Percentiles rank a stretch among this genome's conserved stretches.
These are phyloP conservation scores for Apophysomyces ossiformis DNA, from an alignment of 371 early-diverging fungal species.

Conservation along the genomic window DNA sequence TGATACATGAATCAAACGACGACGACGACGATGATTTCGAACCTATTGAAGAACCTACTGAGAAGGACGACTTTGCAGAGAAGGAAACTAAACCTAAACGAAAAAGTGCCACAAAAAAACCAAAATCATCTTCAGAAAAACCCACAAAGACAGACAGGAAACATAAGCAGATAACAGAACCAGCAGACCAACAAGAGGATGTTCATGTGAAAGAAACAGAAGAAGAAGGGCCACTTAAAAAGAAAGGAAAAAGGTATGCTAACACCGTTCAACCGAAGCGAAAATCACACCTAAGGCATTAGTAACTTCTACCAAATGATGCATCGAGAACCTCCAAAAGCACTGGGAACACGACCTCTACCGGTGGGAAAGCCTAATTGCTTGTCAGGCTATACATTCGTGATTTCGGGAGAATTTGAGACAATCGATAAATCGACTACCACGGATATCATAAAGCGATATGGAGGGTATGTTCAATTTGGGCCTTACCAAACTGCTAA, in stretches of 20 bases:
- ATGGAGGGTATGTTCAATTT: conserved; percentile 73
- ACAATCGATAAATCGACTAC: conserved; percentile 76
- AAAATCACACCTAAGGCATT: neutral
- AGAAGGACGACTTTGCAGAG: neutral
- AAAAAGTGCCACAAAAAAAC: neutral
- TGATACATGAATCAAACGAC: neutral
- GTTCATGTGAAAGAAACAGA: neutral
- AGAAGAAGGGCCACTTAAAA: conserved; percentile 13
- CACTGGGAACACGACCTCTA: conserved; percentile 76
- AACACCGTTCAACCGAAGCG: neutral
- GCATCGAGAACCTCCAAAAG: conserved; percentile 60
- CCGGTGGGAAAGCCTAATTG: conserved; percentile 85
- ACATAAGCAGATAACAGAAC: neutral
- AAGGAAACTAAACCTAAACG: conserved; percentile 4
- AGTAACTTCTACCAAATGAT: conserved; percentile 32
- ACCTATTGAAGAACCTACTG: conserved; percentile 15
- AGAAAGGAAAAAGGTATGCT: conserved; percentile 4
- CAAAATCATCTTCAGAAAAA: neutral
- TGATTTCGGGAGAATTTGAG: conserved; percentile 89
- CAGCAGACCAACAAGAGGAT: neutral
- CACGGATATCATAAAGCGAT: conserved; percentile 84
- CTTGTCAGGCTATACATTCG: conserved; percentile 85
- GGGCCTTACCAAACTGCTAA: neutral
- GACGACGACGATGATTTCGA: conserved; percentile 15
- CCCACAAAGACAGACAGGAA: neutral